Conservation (phyloP, 2,329 filamentous ascomycete genomes). For the Xylariales sp. region DNA sequence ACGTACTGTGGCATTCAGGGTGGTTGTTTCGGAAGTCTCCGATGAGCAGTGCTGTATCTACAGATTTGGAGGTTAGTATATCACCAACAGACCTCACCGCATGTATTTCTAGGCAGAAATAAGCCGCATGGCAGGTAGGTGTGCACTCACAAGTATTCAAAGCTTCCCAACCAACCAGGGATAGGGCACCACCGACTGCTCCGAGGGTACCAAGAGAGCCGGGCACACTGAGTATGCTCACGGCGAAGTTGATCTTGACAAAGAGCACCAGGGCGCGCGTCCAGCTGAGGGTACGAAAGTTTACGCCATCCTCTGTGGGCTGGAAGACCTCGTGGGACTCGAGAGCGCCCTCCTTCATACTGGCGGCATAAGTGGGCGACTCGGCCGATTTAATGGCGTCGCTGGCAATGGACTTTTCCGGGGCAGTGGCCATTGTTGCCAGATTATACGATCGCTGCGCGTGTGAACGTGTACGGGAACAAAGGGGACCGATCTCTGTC, state of each 20-base stretch:
- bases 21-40: slow-evolving; percentile 20
- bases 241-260: slow-evolving; percentile 27
- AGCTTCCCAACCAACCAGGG: slow-evolving; percentile 17
- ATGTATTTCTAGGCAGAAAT: background rate
- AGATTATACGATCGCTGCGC: no score
- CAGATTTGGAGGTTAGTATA: slow-evolving; percentile 3
- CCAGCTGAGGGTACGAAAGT: slow-evolving; percentile 30
- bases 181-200: slow-evolving; percentile 28
- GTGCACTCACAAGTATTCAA: slow-evolving; percentile 22
- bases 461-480: no score
- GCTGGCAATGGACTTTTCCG: no score
- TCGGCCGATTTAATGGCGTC: no score
- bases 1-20: slow-evolving; percentile 17
- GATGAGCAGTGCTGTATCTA: slow-evolving; percentile 17
- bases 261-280: slow-evolving; percentile 34
- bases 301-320: slow-evolving; percentile 18
- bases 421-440: no score
- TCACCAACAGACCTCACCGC: background rate
- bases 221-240: slow-evolving; percentile 18
- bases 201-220: slow-evolving; percentile 13
- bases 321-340: slow-evolving; percentile 18
- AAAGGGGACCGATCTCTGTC: no score
- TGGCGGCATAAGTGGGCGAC: no score
- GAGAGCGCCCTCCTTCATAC: background rate
- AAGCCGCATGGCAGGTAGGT: no score